phyloP scores from a whole-genome alignment of 2,329 filamentous ascomycete species.

The Diaporthe ampelina region DNA sequence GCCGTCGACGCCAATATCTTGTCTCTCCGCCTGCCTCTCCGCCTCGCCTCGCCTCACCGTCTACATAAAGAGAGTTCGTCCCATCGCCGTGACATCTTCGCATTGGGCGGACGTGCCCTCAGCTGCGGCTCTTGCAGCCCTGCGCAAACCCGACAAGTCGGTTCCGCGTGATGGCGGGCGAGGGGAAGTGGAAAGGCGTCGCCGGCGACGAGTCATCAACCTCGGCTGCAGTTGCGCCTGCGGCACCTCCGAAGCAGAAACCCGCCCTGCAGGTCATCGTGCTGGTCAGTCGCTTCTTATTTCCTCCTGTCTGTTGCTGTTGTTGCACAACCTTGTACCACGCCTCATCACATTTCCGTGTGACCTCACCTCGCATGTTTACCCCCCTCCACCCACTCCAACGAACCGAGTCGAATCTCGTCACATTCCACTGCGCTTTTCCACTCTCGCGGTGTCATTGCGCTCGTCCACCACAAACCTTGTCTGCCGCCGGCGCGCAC shows the following conservation, averaged over 20 bases:
- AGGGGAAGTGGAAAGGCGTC: constrained; percentile 38
- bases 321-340: constrained; percentile 4
- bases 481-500: constrained; percentile 10
- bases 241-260: constrained; percentile 43
- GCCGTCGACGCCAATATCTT: background rate
- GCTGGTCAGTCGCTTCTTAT: constrained; percentile 68
- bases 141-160: constrained; percentile 34
- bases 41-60: background rate
- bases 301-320: constrained; percentile 22
- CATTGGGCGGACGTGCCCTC: constrained; percentile 28
- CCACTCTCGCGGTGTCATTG: constrained; percentile 3
- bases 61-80: constrained; percentile 30
- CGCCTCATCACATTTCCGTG: constrained; percentile 7
- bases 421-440: constrained; percentile 11
- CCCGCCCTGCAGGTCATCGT: constrained; percentile 81
- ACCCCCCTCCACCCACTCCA: background rate
- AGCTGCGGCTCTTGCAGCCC: constrained; percentile 35
- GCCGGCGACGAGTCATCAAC: constrained; percentile 36
- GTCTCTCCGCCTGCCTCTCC: background rate
- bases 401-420: background rate
- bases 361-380: constrained; percentile 23
- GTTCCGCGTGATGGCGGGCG: constrained; percentile 36
- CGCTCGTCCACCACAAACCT: background rate
- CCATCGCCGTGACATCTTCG: constrained; percentile 6
- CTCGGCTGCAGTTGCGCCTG: constrained; percentile 34